Conservation (phyloP, 2,329 filamentous ascomycete genomes). For the Apiospora malaysiana region DNA sequence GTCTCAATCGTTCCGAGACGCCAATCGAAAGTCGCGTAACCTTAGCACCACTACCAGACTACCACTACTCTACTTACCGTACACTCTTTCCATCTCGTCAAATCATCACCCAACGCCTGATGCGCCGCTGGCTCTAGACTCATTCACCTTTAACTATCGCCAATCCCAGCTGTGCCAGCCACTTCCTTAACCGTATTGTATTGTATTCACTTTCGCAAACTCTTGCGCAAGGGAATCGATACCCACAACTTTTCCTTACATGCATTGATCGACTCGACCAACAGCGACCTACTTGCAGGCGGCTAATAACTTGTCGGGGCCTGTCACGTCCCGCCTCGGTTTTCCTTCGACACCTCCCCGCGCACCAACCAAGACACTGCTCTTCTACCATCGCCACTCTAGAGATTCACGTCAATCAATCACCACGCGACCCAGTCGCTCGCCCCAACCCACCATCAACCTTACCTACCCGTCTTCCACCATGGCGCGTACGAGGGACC, state of each 20-base stretch:
- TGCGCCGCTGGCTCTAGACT: constrained; percentile 11
- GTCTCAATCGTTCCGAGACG: constrained; percentile 5
- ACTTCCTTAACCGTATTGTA: neutral
- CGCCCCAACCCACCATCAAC: constrained; percentile 2
- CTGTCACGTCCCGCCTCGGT: constrained; percentile 13
- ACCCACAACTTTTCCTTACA: neutral
- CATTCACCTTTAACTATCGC: neutral
- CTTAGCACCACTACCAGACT: too few relatives aligned
- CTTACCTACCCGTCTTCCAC: neutral
- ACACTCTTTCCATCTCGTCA: neutral
- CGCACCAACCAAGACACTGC: constrained; percentile 13
- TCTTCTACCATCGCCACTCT: constrained; percentile 4
- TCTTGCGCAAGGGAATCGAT: neutral
- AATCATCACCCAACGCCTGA: constrained; percentile 15
- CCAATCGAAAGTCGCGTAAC: constrained; percentile 14
- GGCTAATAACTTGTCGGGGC: constrained; percentile 5
- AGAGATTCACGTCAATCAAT: neutral
- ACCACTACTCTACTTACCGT: too few relatives aligned
- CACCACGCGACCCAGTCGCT: constrained; percentile 14
- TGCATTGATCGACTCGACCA: constrained; percentile 5
- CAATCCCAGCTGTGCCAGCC: neutral
- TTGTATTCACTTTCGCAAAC: neutral
- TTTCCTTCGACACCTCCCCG: constrained; percentile 15
- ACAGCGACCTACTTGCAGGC: constrained; percentile 10
- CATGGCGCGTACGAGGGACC: constrained; percentile 21